These are phyloP conservation scores for Pisolithus tinctorius DNA, from an alignment of 768 basidiomycete genomes.

Conservation along the genomic window DNA sequence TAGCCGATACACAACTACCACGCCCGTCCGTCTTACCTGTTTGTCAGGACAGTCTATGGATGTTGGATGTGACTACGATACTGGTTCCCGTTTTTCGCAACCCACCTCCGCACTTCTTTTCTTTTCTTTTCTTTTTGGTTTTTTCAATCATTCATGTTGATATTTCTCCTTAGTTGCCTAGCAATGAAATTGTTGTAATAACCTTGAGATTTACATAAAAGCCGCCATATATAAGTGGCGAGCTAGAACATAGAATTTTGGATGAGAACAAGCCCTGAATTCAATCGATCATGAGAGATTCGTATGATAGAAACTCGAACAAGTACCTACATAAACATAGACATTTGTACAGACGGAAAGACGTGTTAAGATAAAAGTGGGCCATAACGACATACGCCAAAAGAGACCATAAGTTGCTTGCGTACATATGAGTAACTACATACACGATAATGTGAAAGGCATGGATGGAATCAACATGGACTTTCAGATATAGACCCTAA, in stretches of 20 bases:
- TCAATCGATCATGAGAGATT: too few relatives aligned
- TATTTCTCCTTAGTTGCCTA: conserved; percentile 9
- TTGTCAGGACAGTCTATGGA: conserved; percentile 7
- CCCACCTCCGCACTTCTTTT: conserved; percentile 1
- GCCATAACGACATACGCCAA: background rate
- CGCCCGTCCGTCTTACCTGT: background rate
- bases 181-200: conserved; percentile 18
- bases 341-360: background rate
- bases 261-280: too few relatives aligned
- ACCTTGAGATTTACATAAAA: background rate
- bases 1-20: background rate
- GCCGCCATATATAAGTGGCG: background rate
- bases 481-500: background rate
- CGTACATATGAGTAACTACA: background rate
- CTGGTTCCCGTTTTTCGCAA: conserved; percentile 2
- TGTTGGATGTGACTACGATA: conserved; percentile 2
- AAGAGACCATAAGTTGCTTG: background rate
- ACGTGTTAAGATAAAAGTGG: background rate
- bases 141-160: background rate
- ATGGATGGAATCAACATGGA: background rate
- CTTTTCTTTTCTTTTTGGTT: background rate
- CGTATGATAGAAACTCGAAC: too few relatives aligned
- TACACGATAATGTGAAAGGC: background rate
- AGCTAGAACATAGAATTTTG: background rate
- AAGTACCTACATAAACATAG: too few relatives aligned